These are phyloP conservation scores for Purpureocillium lavendulum DNA, from an alignment of 2,329 filamentous ascomycete genomes.

Conservation along the genomic window DNA sequence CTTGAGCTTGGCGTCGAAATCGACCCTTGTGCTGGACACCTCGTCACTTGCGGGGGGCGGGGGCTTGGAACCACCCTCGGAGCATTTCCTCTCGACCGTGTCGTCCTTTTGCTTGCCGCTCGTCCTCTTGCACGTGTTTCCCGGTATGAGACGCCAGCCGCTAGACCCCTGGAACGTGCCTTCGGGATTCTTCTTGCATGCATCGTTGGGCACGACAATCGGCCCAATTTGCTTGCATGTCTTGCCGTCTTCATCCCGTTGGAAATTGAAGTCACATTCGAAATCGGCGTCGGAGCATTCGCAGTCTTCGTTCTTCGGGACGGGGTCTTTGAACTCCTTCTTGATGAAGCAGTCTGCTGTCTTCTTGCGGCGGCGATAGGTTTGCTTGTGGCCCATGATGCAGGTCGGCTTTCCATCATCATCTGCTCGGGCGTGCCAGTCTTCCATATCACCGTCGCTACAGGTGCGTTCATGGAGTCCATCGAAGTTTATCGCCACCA, in stretches of 20 bases:
- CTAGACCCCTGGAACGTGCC: constrained; percentile 78
- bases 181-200: constrained; percentile 57
- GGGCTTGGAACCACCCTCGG: constrained; percentile 43
- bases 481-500: constrained; percentile 77
- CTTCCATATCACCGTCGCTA: constrained; percentile 68
- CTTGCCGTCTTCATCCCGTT: constrained; percentile 54
- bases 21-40: constrained; percentile 50
- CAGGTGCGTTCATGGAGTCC: constrained; percentile 76
- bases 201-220: constrained; percentile 58
- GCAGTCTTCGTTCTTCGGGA: constrained; percentile 64
- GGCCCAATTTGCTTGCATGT: constrained; percentile 60
- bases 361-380: constrained; percentile 76
- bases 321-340: constrained; percentile 72
- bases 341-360: constrained; percentile 84
- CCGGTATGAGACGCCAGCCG: constrained; percentile 87
- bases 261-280: constrained; percentile 94
- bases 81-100: constrained; percentile 67
- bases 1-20: constrained; percentile 52
- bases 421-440: constrained; percentile 79
- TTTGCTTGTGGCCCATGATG: constrained; percentile 93
- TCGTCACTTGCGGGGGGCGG: constrained; percentile 55
- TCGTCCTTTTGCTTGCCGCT: constrained; percentile 59
- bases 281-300: constrained; percentile 79
- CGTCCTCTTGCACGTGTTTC: constrained; percentile 60
- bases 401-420: constrained; percentile 75